Evolutionary conservation across 768 basidiomycete genomes (phyloP), one percentile per base, ranked within the genome.

Genomic region (Lactarius hengduanensis): DNA sequence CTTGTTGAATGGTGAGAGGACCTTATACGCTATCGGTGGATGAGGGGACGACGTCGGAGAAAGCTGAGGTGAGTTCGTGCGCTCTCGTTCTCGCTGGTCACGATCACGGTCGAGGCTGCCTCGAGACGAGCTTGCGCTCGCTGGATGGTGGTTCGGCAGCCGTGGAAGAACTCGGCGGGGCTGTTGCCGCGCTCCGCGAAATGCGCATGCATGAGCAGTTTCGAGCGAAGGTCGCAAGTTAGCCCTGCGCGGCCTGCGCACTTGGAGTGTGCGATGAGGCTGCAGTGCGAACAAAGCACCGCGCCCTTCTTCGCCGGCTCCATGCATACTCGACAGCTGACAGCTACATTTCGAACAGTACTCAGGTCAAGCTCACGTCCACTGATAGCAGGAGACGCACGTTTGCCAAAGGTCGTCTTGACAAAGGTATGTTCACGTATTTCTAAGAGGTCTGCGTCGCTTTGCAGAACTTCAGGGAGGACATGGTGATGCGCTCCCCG

Each of bases 351-450:
- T 32, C 32, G 32, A 61, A 5, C 61, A 57, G 64, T n/a, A 1
- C 30, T 40, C 61, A 50, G 38, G 57, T 40, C 59, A 58, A 28
- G 5, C 8, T 28, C 61, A n/a, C 61, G 28, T 38, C 53, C 9
- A 30, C 61, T 59, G 64, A 69, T 30, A 57, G 58, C 18, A 53
- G 16, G 28, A 67, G 53, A 80, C 91, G 75, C 74, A 97, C 95
- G 86, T 80, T 95, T 95, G 73, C 88, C 87, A 76, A 98, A 97
- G 10, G 90, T 90, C 4, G 94, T 96, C 79, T 92, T 95, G 36
- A 96, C 90, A 75, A 96, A 95, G 15, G 84, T 83, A 72, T 97
- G 96, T 43, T 88, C 83, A 57, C 85, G 83, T 22, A 87, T 84
- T 4, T 85, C 84, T 68, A 89, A 83, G 36, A 73, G 64, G 15